Evolutionary conservation across 495 filamentous ascomycete species (phyloP).

Genomic region (Friedmanniomyces endolithicus): DNA sequence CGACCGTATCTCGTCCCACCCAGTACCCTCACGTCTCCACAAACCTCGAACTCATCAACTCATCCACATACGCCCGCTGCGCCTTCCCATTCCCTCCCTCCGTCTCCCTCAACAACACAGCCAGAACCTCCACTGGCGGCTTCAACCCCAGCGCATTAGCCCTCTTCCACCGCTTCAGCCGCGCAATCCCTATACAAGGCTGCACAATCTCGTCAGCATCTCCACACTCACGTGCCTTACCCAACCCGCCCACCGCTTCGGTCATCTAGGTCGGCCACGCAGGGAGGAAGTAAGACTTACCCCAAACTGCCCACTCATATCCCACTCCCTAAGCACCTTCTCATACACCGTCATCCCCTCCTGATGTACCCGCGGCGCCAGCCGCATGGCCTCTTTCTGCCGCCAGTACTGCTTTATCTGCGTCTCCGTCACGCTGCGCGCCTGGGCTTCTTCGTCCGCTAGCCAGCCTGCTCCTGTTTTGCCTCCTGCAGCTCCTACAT

Average conservation of each 20-base stretch:
- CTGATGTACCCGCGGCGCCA: slow-evolving; percentile 57
- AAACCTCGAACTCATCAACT: slow-evolving; percentile 45
- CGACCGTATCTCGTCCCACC: not conserved
- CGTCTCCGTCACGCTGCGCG: slow-evolving; percentile 46
- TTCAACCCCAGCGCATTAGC: slow-evolving; percentile 65
- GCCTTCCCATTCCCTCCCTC: slow-evolving; percentile 36
- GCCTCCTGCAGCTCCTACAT: slow-evolving; percentile 21
- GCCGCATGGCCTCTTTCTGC: slow-evolving; percentile 47
- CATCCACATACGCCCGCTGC: slow-evolving; percentile 68
- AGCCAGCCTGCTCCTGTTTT: slow-evolving; percentile 31
- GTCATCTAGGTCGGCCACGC: too few relatives aligned
- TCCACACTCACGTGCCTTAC: too few relatives aligned
- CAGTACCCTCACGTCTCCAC: slow-evolving; percentile 9
- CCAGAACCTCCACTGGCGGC: slow-evolving; percentile 85
- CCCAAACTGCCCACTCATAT: slow-evolving; percentile 77
- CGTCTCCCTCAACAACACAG: slow-evolving; percentile 65
- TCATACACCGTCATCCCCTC: slow-evolving; percentile 56
- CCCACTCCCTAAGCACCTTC: slow-evolving; percentile 79
- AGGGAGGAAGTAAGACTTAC: slow-evolving; percentile 40
- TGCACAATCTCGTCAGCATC: slow-evolving; percentile 28
- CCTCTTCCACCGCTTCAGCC: slow-evolving; percentile 76
- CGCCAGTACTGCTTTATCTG: slow-evolving; percentile 65
- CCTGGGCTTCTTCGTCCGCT: slow-evolving; percentile 44
- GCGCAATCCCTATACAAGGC: slow-evolving; percentile 79
- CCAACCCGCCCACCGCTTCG: too few relatives aligned